phyloP scores from a whole-genome alignment of 1,284 basidiomycete genomes.

The Cutaneotrichosporon spelunceum region DNA sequence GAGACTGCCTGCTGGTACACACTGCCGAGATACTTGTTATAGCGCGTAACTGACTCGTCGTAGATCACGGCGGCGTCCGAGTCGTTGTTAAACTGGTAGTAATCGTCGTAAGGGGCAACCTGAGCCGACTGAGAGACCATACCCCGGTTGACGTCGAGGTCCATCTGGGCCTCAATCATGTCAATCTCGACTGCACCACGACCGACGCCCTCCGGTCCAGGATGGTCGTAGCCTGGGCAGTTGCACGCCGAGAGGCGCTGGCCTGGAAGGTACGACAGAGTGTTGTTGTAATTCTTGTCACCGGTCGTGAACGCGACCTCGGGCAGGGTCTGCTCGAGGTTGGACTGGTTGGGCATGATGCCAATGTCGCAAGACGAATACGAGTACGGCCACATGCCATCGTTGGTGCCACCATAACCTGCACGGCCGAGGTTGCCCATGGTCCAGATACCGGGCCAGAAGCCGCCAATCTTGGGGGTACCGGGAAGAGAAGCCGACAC shows the following conservation, averaged over 20 bases:
- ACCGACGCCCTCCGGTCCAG: conserved; percentile 60
- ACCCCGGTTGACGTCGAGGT: conserved; percentile 20
- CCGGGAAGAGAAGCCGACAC: conserved; percentile 46
- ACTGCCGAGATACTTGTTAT: conserved; percentile 73
- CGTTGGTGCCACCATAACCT: conserved; percentile 63
- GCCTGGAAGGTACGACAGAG: conserved; percentile 51
- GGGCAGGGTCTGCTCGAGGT: conserved; percentile 51
- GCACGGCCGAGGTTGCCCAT: conserved; percentile 54
- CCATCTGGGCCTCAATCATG: conserved; percentile 60
- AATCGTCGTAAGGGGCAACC: conserved; percentile 59
- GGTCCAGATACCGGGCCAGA: conserved; percentile 56
- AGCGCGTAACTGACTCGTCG: conserved; percentile 56
- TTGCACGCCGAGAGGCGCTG: conserved; percentile 58
- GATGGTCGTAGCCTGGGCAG: conserved; percentile 57
- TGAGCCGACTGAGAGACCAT: conserved; percentile 36
- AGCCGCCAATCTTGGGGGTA: conserved; percentile 47
- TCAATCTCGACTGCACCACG: conserved; percentile 66
- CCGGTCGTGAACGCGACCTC: conserved; percentile 45
- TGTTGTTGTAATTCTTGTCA: conserved; percentile 27
- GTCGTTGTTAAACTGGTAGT: conserved; percentile 60
- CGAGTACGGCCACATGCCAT: conserved; percentile 64
- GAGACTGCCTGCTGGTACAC: conserved; percentile 75
- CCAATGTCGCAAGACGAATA: conserved; percentile 47
- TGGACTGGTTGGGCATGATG: conserved; percentile 31
- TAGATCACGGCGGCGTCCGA: conserved; percentile 42